Evolutionary conservation across 495 filamentous ascomycete species (phyloP).

Genomic region (Aspergillus biplanus): DNA sequence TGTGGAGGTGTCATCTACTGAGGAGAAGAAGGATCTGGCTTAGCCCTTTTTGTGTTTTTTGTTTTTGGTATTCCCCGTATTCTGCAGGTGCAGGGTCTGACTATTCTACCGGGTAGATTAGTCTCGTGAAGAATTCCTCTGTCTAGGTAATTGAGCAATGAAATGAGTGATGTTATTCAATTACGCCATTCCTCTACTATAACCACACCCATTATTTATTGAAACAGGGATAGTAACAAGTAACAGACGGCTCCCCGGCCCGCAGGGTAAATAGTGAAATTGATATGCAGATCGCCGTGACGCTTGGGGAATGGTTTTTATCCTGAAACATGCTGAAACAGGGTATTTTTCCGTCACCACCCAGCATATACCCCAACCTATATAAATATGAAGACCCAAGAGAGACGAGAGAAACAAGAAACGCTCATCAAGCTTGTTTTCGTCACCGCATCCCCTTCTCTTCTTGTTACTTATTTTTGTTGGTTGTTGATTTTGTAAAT

Average conservation of each 20-base stretch:
- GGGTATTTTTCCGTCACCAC: background rate
- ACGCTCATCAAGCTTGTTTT: no score
- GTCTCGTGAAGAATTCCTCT: no score
- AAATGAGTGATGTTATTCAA: background rate
- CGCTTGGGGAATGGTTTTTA: background rate
- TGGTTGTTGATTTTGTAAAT: background rate
- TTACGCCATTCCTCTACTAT: background rate
- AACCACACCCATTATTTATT: no score
- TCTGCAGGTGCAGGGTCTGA: background rate
- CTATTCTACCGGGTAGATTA: no score
- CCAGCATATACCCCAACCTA: background rate
- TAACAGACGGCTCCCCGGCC: slow-evolving; percentile 5
- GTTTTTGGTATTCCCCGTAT: background rate
- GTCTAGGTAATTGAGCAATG: background rate
- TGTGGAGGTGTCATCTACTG: slow-evolving; percentile 17
- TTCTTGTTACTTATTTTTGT: no score
- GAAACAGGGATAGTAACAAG: background rate
- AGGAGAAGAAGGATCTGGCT: slow-evolving; percentile 3
- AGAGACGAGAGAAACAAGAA: no score
- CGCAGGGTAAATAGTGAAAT: background rate
- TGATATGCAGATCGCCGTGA: slow-evolving; percentile 6
- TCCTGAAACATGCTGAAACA: background rate
- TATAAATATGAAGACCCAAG: background rate
- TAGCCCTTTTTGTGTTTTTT: background rate
- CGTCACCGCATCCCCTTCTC: no score